Percentiles rank a stretch among this genome's conserved stretches.
Evolutionary conservation across 176 grass and related monocot genomes (phyloP).

Genomic region (Areca catechu): DNA sequence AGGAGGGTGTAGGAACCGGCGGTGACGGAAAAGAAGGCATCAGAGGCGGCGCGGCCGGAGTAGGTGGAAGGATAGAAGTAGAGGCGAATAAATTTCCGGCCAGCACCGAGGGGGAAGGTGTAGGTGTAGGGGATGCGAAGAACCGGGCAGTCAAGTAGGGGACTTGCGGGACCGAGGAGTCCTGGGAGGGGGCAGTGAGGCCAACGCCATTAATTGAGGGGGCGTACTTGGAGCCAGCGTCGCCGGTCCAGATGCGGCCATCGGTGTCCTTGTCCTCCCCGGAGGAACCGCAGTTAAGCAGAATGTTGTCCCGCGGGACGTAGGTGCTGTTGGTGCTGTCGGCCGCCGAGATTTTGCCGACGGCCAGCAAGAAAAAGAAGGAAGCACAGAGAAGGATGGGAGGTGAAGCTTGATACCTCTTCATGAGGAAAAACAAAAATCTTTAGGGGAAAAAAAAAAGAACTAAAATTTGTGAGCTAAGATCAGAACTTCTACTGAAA

Average conservation of each 20-base stretch:
- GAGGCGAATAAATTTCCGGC: slow-evolving; percentile 70
- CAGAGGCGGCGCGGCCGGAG: slow-evolving; percentile 34
- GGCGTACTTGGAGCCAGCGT: slow-evolving; percentile 56
- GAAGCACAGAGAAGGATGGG: no score
- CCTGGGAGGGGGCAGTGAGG: slow-evolving; percentile 21
- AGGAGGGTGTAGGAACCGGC: slow-evolving; percentile 40
- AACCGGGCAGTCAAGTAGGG: slow-evolving; percentile 71
- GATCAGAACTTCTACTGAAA: no score
- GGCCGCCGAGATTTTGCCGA: slow-evolving; percentile 24
- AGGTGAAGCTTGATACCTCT: no score
- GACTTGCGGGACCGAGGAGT: slow-evolving; percentile 48
- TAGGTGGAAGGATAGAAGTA: slow-evolving; percentile 80
- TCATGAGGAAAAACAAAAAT: no score
- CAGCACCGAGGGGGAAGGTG: slow-evolving; percentile 66
- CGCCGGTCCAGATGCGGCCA: slow-evolving; percentile 39
- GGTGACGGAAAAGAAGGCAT: slow-evolving; percentile 58
- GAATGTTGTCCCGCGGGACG: slow-evolving; percentile 57
- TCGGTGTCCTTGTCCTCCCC: slow-evolving; percentile 41
- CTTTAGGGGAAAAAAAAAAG: no score
- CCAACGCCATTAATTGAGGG: slow-evolving; percentile 22
- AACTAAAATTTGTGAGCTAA: no score
- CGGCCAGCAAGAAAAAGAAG: slow-evolving; percentile 2
- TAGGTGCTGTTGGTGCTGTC: slow-evolving; percentile 15
- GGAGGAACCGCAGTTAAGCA: slow-evolving; percentile 63
- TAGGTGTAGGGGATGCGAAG: slow-evolving; percentile 65